Conservation (phyloP, 116 monocot genomes). For the Papilionanthe hybrid region DNA sequence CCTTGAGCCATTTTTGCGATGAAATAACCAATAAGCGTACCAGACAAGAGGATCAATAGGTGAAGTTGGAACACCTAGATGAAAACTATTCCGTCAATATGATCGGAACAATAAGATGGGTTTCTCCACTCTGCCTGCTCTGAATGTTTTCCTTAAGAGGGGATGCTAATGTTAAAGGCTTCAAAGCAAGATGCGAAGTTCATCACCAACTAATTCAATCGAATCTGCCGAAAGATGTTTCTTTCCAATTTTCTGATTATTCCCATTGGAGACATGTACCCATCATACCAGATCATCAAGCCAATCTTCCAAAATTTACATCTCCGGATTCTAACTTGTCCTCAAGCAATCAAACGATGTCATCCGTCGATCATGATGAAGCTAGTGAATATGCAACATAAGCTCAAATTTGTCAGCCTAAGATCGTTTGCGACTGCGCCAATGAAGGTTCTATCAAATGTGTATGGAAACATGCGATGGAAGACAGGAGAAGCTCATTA, state of each 20-base stretch:
- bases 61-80: background rate
- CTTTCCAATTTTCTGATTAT: constrained; percentile 30
- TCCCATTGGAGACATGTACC: constrained; percentile 52
- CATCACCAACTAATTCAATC: constrained; percentile 3
- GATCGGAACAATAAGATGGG: background rate
- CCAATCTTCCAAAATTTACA: constrained; percentile 49
- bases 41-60: background rate
- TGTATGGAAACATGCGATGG: constrained; percentile 56
- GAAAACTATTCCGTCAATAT: background rate
- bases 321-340: background rate
- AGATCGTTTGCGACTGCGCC: constrained; percentile 17
- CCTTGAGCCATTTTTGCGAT: background rate
- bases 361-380: background rate
- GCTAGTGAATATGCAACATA: constrained; percentile 1
- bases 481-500: constrained; percentile 42
- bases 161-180: background rate
- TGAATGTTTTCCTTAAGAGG: no score
- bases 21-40: background rate
- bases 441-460: constrained; percentile 71
- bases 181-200: background rate
- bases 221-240: constrained; percentile 24
- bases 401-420: background rate
- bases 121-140: no score
- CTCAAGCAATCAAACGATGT: no score
- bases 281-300: constrained; percentile 70